Conservation (phyloP, 257 asterid genomes). For the Salvia hispanica region DNA sequence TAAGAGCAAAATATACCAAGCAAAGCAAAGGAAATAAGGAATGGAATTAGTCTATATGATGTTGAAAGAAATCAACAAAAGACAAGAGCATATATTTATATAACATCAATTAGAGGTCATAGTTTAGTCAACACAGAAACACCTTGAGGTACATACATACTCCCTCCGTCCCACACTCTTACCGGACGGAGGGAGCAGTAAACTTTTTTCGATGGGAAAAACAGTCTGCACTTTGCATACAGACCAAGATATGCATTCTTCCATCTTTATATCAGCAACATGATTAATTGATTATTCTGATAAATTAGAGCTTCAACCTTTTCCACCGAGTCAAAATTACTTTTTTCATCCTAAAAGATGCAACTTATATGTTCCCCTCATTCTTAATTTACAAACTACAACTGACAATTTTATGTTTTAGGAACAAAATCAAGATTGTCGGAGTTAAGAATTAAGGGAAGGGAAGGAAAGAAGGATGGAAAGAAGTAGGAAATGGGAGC, state of each 20-base stretch:
- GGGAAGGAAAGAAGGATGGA: too few relatives aligned
- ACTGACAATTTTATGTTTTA: too few relatives aligned
- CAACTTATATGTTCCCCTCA: too few relatives aligned
- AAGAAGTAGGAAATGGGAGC: too few relatives aligned
- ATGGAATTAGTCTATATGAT: not conserved
- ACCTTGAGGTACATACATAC: too few relatives aligned
- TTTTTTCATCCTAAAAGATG: too few relatives aligned
- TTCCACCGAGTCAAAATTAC: conserved; percentile 5
- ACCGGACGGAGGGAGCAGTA: not conserved
- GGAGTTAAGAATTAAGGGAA: too few relatives aligned
- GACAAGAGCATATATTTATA: conserved; percentile 10
- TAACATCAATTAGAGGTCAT: not conserved
- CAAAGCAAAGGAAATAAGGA: too few relatives aligned
- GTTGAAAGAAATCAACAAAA: conserved; percentile 20
- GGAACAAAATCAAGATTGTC: too few relatives aligned
- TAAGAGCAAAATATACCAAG: too few relatives aligned
- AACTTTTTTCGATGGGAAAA: not conserved
- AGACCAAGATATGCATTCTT: not conserved
- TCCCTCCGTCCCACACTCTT: too few relatives aligned
- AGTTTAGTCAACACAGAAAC: not conserved
- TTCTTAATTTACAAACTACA: too few relatives aligned
- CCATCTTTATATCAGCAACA: conserved; percentile 14
- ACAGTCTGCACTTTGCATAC: not conserved
- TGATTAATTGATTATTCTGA: conserved; percentile 1
- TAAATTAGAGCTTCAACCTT: conserved; percentile 14